Base-by-base conservation (phyloP, 345 rosid genomes). In the Eucalyptus curtisii region DNA sequence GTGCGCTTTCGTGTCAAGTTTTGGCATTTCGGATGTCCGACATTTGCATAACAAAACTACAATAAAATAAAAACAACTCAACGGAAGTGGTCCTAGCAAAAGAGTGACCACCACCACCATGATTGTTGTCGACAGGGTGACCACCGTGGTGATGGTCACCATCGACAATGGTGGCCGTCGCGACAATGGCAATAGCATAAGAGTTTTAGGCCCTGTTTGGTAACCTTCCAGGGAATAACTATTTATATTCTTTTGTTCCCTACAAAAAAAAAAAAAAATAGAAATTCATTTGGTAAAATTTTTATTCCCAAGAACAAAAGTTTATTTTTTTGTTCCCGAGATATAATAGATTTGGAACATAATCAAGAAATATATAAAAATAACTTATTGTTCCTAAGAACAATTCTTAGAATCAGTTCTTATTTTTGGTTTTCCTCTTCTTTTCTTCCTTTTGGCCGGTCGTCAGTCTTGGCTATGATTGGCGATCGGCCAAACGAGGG, bases 261-360 rank as follows among this genome's bases (percentile, higher is more conserved):
- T 0, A 7, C 3, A 50, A 50, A 2, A 50, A 50, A 2, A 14
- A 49, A 50, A 49, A 13, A 47, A 3, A 16, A 16, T 0, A 1
- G 0, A 50, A 50, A 50, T 50, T 1, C 4, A 0, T 52, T 52
- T 52, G 24, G 4, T 50, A 52, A 52, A 17, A 0, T 7, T 50
- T 50, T 50, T 17, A 17, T 52, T 17, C 8, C 0, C 1, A 0
- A 0, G 9, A 52, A 4, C 9, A 0, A 52, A 52, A 52, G 1
- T 52, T 1, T 17, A 7, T 52, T 52, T 50, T 50, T 17, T 52
- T 17, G 55, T 52, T 52, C 10, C 7, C 4, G 4, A 7, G 19
- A 52, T 52, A 44, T 8, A 44, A 44, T 44, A 19, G 2, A 17
- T 17, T 50, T 50, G 3, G 0, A 50, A 50, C 3, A 17, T 0